Conservation (phyloP, 495 filamentous ascomycete genomes). For the Penicillium daleae region DNA sequence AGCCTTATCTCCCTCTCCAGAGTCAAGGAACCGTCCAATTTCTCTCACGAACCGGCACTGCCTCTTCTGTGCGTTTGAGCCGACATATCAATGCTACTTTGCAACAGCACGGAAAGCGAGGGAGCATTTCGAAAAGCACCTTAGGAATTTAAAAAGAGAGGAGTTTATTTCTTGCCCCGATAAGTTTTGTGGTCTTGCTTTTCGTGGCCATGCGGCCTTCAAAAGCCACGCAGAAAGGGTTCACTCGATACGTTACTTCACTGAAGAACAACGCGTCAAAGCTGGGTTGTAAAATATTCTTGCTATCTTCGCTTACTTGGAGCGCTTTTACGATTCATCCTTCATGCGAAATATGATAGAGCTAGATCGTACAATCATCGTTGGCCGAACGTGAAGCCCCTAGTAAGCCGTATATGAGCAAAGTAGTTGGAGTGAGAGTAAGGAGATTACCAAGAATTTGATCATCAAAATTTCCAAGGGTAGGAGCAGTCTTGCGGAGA, state of each 20-base stretch:
- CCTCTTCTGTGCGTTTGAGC: conserved; percentile 12
- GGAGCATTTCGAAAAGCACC: conserved; percentile 10
- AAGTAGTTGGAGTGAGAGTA: no score
- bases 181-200: conserved; percentile 8
- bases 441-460: no score
- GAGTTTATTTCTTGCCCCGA: conserved; percentile 3
- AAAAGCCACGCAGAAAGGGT: conserved; percentile 10
- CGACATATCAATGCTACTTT: conserved; percentile 9
- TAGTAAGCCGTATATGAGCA: no score
- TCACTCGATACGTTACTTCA: conserved; percentile 11
- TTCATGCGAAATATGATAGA: no score
- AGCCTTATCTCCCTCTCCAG: conserved; percentile 6
- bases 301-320: no score
- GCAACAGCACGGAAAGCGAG: conserved; percentile 3
- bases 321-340: no score
- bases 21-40: conserved; percentile 5
- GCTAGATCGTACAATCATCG: no score
- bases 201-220: conserved; percentile 8
- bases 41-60: conserved; percentile 11
- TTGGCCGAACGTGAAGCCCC: no score
- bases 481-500: no score
- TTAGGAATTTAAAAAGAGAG: conserved; percentile 3
- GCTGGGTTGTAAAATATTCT: background rate
- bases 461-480: no score
- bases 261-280: conserved; percentile 7